Conservation (phyloP, 306 rosid genomes). For the Phaseolus lunatus region DNA sequence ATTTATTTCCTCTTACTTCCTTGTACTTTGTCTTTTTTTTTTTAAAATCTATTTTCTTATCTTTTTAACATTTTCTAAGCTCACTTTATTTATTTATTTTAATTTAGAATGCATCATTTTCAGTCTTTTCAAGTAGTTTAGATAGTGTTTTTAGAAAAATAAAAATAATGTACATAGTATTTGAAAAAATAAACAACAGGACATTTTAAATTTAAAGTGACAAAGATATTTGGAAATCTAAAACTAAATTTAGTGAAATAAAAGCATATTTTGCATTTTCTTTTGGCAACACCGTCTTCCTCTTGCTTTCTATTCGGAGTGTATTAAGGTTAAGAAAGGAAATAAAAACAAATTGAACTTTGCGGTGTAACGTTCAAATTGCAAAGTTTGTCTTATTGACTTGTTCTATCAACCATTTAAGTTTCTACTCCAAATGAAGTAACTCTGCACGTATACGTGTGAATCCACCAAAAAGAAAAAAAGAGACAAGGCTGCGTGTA, state of each 20-base stretch:
- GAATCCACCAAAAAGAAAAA: background rate
- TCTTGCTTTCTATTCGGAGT: background rate
- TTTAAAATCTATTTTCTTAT: no score
- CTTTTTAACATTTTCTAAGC: no score
- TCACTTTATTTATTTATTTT: no score
- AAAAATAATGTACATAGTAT: no score
- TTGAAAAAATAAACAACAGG: no score
- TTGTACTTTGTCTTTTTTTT: background rate
- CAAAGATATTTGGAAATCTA: no score
- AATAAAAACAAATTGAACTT: background rate
- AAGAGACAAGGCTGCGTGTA: slow-evolving; percentile 28
- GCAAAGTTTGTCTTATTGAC: background rate
- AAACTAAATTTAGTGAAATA: no score
- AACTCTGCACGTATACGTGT: background rate
- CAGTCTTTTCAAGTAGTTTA: no score
- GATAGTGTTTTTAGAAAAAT: no score
- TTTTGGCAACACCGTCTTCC: background rate
- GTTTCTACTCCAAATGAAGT: background rate
- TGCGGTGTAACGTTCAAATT: background rate
- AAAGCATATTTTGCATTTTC: no score
- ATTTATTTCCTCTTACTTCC: background rate
- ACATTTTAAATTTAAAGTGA: no score
- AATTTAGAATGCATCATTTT: no score
- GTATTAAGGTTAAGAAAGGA: background rate
- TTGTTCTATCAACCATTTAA: background rate